These are phyloP conservation scores for Botrytis fabae DNA, from an alignment of 2,329 filamentous ascomycete species.

Conservation along the genomic window DNA sequence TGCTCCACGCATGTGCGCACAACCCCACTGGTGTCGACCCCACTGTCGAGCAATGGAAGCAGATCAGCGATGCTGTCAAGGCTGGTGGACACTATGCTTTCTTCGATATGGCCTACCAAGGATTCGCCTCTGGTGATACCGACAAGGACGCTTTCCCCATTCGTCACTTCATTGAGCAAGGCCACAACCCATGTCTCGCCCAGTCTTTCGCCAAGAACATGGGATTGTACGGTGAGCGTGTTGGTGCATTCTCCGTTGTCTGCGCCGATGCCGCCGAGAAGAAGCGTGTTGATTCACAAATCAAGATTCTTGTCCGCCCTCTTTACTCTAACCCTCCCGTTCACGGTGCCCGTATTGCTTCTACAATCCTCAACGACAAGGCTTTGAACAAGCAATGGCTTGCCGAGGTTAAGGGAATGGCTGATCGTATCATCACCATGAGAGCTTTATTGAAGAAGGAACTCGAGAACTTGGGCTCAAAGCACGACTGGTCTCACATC, in stretches of 20 bases:
- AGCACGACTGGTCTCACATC: constrained; percentile 98
- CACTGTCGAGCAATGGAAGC: constrained; percentile 85
- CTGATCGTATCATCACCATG: constrained; percentile 99
- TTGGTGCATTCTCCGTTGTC: constrained; percentile 93
- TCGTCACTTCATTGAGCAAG: constrained; percentile 88
- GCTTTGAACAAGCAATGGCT: constrained; percentile 92
- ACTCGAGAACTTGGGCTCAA: constrained; percentile 90
- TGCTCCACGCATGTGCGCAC: constrained; percentile 96
- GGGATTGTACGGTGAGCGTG: constrained; percentile 98
- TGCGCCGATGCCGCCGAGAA: constrained; percentile 84
- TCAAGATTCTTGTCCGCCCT: constrained; percentile 97
- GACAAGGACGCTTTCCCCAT: constrained; percentile 92
- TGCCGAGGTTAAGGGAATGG: constrained; percentile 96
- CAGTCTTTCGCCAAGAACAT: constrained; percentile 99
- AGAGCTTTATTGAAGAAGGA: constrained; percentile 90
- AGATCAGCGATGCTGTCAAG: constrained; percentile 87
- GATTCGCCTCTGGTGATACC: constrained; percentile 90
- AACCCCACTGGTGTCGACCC: constrained; percentile 98
- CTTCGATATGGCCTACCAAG: constrained; percentile 99
- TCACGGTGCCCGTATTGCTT: constrained; percentile 92
- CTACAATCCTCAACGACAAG: constrained; percentile 84
- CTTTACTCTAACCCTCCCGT: constrained; percentile 98
- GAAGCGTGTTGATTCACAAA: constrained; percentile 92
- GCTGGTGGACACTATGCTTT: constrained; percentile 86
- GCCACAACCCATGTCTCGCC: constrained; percentile 82